Evolutionary conservation across 2,329 filamentous ascomycete genomes (phyloP), one percentile per base, ranked within the genome.

Genomic region (Allantophomopsis cytisporea): DNA sequence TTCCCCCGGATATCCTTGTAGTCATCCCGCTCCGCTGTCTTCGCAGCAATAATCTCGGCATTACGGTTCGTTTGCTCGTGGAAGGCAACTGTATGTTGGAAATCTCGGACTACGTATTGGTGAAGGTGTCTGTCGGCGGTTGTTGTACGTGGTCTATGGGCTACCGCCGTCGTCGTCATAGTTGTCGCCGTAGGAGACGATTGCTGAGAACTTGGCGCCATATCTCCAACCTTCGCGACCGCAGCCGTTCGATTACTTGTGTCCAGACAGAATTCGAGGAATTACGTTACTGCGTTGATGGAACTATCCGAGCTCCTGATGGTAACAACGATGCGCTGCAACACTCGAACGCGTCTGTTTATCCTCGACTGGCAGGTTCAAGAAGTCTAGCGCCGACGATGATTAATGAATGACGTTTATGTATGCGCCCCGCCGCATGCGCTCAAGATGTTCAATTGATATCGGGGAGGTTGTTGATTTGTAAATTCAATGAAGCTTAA

Each of bases 1-100:
- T 73, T 66, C 45, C 58, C 64, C 44, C 70, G 65, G 35, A 85
- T 55, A 37, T 68, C 60, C 42, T 74, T 68, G 65, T 89, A 86
- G 54, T 85, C 79, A 43, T 80, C 71, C 43, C 77, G 71, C 60
- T 82, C 80, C 37, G 73, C 66, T 47, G 73, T 73, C 61, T 79
- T 81, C 48, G 74, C 66, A 43, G 74, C 68, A 47, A 79, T 70
- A 41, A 78, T 60, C 37, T 69, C 66, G 45, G 73, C 69, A 39
- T 67, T 68, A 30, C 69, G 65, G 39, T 69, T 65, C 35, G 71
- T 55, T 43, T 69, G 47, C 13, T 52, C 66, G 32, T 63, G 57
- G 43, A 77, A 60, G 23, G 74, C 65, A 5, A 62, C 70, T 18
- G 68, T 66, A 51, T 78, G 68, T 3, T 73, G 52, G 35, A 77